Base-by-base conservation (phyloP, 208 protist genomes). In the Angomonas desouzai region DNA sequence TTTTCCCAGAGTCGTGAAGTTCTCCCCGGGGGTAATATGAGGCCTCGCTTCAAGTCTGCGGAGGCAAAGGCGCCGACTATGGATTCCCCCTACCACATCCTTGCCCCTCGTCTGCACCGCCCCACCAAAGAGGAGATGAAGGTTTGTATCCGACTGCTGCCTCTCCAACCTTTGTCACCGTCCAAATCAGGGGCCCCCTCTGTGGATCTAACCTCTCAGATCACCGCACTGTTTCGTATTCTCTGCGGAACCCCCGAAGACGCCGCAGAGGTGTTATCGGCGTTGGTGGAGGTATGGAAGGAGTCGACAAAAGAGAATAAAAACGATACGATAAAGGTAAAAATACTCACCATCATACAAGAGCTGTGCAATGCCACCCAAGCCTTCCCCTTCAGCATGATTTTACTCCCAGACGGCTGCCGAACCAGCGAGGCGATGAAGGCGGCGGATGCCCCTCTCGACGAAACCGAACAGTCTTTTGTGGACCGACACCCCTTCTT, bases 381-480 rank as follows among this genome's bases (percentile, higher is more conserved):
- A 49, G 22, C 58, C 25, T 65, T 68, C 34, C 68, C 49, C 2
- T 13, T 68, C 45, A 47, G 60, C 30, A 80, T 86, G 56, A 56
- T 86, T 2, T 49, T 83, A 9, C 65, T 86, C 18, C 80, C 80
- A 1, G 80, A 86, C 51, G 63, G 62, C 29, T 66, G 71, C 36
- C 20, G 63, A 16, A 57, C 53, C 60, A 25, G 58, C 1, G 68
- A n/a, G 11, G 72, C 66, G 33, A 25, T 83, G 66, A 83, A 84
- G 68, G 30, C 73, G 28, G 55, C 74, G 25, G 70, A 76, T 48
- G 67, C 69, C 3, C 78, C 74, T 28, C 40, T 75, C 34, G 68
- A 80, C 62, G 59, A 53, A 43, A 40, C 45, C 11, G 78, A 81
- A 65, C 47, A 59, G 49, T 47, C 38, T 7, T 70, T 55, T n/a